Percentiles rank a stretch among this genome's conserved stretches.
These are phyloP conservation scores for Cladosporium sp. DNA, from an alignment of 2,329 filamentous ascomycete genomes.

Conservation along the genomic window DNA sequence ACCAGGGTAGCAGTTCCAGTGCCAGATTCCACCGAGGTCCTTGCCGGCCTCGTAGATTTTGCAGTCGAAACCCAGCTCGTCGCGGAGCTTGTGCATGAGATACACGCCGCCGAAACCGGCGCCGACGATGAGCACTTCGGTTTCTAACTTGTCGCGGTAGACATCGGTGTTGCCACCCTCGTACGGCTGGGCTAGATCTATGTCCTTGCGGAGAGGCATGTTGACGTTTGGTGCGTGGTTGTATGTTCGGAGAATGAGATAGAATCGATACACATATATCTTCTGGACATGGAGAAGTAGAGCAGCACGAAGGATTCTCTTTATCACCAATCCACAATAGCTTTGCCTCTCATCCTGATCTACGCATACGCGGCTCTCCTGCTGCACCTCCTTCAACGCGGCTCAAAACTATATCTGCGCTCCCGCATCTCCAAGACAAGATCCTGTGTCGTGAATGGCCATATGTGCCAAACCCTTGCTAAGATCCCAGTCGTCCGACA, in stretches of 20 bases:
- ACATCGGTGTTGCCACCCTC: conserved; percentile 9
- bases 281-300: neutral
- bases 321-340: neutral
- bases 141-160: conserved; percentile 12
- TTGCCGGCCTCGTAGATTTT: conserved; percentile 40
- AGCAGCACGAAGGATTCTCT: no score
- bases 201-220: conserved; percentile 16
- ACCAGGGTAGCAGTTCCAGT: conserved; percentile 43
- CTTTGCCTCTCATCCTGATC: neutral
- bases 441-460: neutral
- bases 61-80: conserved; percentile 33
- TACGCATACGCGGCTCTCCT: conserved; percentile 1
- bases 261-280: neutral
- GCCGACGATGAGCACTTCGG: conserved; percentile 33
- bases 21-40: conserved; percentile 42
- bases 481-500: neutral
- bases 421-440: neutral
- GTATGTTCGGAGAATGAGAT: no score
- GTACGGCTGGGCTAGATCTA: conserved; percentile 2
- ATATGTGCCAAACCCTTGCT: neutral
- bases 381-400: neutral
- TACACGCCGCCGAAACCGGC: conserved; percentile 34
- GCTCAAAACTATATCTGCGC: neutral
- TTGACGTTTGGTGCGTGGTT: neutral
- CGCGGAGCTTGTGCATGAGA: conserved; percentile 29